Percentiles rank a stretch among this genome's conserved stretches.
phyloP scores from a whole-genome alignment of 208 protist genomes.

The Acanthamoeba castellanii region DNA sequence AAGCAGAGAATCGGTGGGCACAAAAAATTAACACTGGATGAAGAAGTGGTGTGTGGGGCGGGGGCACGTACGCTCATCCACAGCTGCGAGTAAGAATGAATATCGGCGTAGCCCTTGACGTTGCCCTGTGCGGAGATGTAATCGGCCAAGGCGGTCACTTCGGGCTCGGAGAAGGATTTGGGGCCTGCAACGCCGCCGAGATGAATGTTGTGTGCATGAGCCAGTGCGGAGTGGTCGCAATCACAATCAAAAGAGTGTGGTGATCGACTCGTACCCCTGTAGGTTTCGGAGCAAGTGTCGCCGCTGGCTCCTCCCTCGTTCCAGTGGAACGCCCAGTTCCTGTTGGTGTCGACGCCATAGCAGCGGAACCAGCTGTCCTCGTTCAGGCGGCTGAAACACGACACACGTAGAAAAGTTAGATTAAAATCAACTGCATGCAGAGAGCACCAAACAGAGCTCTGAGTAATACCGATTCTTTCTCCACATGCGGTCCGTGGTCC shows the following conservation, averaged over 20 bases:
- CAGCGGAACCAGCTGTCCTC: constrained; percentile 58
- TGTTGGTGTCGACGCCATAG: constrained; percentile 80
- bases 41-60: neutral
- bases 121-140: constrained; percentile 30
- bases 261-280: constrained; percentile 5
- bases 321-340: constrained; percentile 82
- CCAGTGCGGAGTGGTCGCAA: too few relatives aligned
- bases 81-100: constrained; percentile 71
- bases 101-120: constrained; percentile 45
- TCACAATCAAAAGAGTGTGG: neutral
- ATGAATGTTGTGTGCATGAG: too few relatives aligned
- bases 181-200: neutral
- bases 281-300: constrained; percentile 77
- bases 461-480: constrained; percentile 76
- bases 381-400: neutral
- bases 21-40: neutral
- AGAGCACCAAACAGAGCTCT: too few relatives aligned
- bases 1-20: neutral
- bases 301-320: constrained; percentile 62
- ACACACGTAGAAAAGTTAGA: too few relatives aligned
- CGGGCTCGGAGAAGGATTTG: neutral
- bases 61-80: too few relatives aligned
- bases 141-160: neutral
- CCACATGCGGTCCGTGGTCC: constrained; percentile 79
- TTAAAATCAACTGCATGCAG: too few relatives aligned